phyloP scores from a whole-genome alignment of 208 protist genomes.

The Leptomonas pyrrhocoris region DNA sequence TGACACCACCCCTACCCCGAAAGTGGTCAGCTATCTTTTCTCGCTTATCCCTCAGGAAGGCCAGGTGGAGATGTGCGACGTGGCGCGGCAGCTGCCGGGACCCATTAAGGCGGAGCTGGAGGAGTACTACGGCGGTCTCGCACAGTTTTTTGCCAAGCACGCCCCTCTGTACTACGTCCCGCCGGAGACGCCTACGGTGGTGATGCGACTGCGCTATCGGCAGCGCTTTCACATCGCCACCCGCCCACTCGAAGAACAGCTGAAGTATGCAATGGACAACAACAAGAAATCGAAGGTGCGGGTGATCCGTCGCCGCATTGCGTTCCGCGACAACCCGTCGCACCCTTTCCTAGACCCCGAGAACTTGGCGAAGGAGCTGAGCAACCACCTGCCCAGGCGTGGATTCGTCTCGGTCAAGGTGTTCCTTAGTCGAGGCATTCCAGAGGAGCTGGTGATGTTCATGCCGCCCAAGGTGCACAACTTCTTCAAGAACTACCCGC shows the following conservation, averaged over 20 bases:
- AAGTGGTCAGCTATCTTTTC: constrained; percentile 59
- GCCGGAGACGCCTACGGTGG: constrained; percentile 53
- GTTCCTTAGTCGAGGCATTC: constrained; percentile 68
- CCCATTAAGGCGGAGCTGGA: constrained; percentile 49
- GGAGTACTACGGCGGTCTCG: constrained; percentile 65
- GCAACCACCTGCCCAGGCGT: constrained; percentile 70
- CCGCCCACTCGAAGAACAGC: constrained; percentile 84
- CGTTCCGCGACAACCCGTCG: constrained; percentile 81
- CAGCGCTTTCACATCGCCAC: constrained; percentile 62
- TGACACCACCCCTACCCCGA: constrained; percentile 80
- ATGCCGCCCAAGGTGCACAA: constrained; percentile 70
- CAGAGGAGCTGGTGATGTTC: constrained; percentile 79
- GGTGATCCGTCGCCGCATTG: constrained; percentile 75
- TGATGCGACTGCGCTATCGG: constrained; percentile 81
- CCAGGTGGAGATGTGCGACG: constrained; percentile 48
- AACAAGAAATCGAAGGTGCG: constrained; percentile 72
- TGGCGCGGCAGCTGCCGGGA: constrained; percentile 40
- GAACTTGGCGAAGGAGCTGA: constrained; percentile 85
- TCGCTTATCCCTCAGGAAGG: constrained; percentile 53
- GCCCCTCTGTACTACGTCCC: constrained; percentile 71
- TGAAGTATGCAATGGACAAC: constrained; percentile 62
- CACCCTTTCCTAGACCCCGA: constrained; percentile 90
- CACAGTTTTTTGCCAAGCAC: constrained; percentile 66
- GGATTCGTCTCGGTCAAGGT: constrained; percentile 68
- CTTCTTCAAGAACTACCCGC: constrained; percentile 85